Base-by-base conservation (phyloP, 1,139 yeast species). In the Yamadazyma blattariae region DNA sequence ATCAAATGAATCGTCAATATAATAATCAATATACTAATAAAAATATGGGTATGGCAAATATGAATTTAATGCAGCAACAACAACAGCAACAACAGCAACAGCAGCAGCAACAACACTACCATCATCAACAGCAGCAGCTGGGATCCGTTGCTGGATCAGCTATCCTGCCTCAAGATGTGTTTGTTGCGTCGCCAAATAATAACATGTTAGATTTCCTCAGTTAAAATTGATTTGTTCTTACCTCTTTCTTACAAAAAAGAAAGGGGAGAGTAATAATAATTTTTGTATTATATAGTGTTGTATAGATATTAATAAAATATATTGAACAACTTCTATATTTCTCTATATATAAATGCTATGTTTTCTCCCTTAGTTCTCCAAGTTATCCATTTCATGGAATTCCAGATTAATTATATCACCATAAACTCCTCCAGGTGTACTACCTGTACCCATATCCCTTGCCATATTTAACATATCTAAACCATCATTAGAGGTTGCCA, bases 151-250 rank as follows among this genome's bases (percentile, higher is more conserved):
- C n/a, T n/a, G n/a, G n/a, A n/a, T 35, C 30, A 30, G 52, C 59
- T 5, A 59, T 66, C 27, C 64, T 71, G 1, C 72, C 72, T 2
- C 72, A 64, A 41, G 71, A 67, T 39, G 54, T 67, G 11, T 52
- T 64, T 29, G 42, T 38, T 6, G 39, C 30, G 3, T 38, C 46
- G 7, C 45, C 46, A 7, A 38, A 42, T 8, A 45, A 44, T 30
- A 44, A 36, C 27, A 41, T 46, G 30, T 40, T 45, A 50, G 56
- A 44, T 41, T 50, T 45, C 38, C 52, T 42, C 36, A 46, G 41
- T 16, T 32, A 24, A 20, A 18, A 5, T 17, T 17, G 19, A n/a
- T n/a, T n/a, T n/a, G n/a, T n/a, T n/a, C n/a, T n/a, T n/a, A n/a
- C n/a, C n/a, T n/a, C n/a, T n/a, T n/a, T n/a, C n/a, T n/a, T n/a